These are phyloP conservation scores for Candida argentea DNA, from an alignment of 805 yeast genomes.

Conservation along the genomic window DNA sequence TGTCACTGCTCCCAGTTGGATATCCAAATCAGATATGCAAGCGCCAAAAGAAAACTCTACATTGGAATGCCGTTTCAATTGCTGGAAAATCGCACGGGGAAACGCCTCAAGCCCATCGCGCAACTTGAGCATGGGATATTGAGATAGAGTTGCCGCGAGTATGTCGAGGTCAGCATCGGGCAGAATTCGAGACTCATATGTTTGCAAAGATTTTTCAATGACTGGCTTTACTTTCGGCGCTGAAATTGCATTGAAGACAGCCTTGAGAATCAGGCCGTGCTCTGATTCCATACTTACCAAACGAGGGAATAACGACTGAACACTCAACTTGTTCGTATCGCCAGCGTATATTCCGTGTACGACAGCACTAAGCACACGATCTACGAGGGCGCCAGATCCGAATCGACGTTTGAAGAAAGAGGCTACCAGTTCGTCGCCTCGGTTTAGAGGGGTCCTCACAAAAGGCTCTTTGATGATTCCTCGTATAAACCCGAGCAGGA, in stretches of 20 bases:
- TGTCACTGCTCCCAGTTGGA: slow-evolving; percentile 7
- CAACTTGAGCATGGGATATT: slow-evolving; percentile 54
- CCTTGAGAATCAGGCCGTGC: slow-evolving; percentile 47
- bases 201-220: slow-evolving; percentile 10
- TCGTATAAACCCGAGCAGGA: slow-evolving; percentile 28
- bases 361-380: slow-evolving; percentile 67
- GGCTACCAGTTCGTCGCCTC: slow-evolving; percentile 61
- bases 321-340: slow-evolving; percentile 58
- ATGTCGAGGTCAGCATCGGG: slow-evolving; percentile 29
- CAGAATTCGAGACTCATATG: slow-evolving; percentile 31
- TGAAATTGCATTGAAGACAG: slow-evolving; percentile 27
- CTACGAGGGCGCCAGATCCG: slow-evolving; percentile 39
- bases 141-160: slow-evolving; percentile 29
- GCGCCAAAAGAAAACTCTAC: slow-evolving; percentile 26
- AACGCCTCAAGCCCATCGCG: slow-evolving; percentile 46
- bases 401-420: slow-evolving; percentile 61
- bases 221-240: background rate
- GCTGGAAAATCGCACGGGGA: slow-evolving; percentile 32
- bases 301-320: slow-evolving; percentile 45
- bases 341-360: slow-evolving; percentile 84
- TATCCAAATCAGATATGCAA: slow-evolving; percentile 12
- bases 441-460: slow-evolving; percentile 12
- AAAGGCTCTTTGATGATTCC: slow-evolving; percentile 47
- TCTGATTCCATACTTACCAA: slow-evolving; percentile 48
- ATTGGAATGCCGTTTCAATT: slow-evolving; percentile 29